Evolutionary conservation across 768 basidiomycete genomes (phyloP), one percentile per base, ranked within the genome.

Genomic region (Tulasnella sp.): DNA sequence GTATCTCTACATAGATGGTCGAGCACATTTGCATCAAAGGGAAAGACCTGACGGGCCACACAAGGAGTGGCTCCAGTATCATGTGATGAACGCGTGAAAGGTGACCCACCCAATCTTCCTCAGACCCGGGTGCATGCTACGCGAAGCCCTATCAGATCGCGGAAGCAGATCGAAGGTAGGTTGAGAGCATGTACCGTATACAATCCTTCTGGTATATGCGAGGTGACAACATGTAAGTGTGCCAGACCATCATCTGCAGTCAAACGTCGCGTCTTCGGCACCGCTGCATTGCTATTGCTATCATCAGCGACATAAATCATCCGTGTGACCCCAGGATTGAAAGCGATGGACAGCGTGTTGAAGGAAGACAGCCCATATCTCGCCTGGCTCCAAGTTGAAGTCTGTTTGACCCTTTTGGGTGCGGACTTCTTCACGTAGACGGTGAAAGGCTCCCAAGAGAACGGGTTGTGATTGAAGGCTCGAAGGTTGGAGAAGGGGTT

Each of bases 401-500:
- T 34, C 51, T 8, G n/a, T 26, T 29, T 19, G 19, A n/a, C 45
- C 26, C n/a, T 27, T 48, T 19, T 48, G 45, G 10, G 26, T 34
- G 17, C 19, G n/a, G 29, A 61, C 47, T 32, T 62, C 56, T 10
- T 66, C 60, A 7, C 24, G 56, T 0, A 66, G 51, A 0, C 23
- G 8, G 29, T 63, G 49, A 47, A 68, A 68, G 4, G 66, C 67
- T 7, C 53, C 63, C 19, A 68, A 64, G 17, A 68, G 32, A 3
- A 32, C 10, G 11, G 66, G 65, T 49, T 68, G 67, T 0, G 30
- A 21, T 38, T 65, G 54, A 34, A 67, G 34, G 1, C 60, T 44
- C 0, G 21, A 8, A 3, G 51, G 24, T 27, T n/a, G 15, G 11
- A 65, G 61, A 15, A 65, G 50, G 13, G 60, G 49, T 9, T 47